Evolutionary conservation across 441 rosid genomes (phyloP), one percentile per base, ranked within the genome.

Genomic region (Adansonia grandidieri): DNA sequence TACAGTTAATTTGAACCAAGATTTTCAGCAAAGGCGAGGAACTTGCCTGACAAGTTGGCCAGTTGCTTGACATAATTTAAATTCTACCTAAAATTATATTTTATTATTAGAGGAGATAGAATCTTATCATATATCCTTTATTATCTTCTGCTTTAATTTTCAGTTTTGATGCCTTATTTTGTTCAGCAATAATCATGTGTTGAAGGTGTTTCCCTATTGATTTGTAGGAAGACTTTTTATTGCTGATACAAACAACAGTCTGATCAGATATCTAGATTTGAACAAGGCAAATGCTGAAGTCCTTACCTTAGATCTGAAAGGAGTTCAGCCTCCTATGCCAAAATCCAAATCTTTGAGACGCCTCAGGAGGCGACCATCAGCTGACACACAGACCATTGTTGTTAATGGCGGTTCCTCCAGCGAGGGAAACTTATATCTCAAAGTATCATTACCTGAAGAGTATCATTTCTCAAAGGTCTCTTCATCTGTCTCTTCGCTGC

Each of bases 391-490:
- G 86, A 89, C 87, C 48, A 81, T 92, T 51, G 83, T 79, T 71
- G 89, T 88, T 60, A 84, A 88, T 75, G 87, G 94, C 7, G 81
- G 87, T 77, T 89, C 93, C 20, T 87, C 97, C 74, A 82, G 71
- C 0, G 91, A 90, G 80, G 98, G 97, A 66, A 88, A 88, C 76
- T 83, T 94, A 58, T 74, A 56, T 81, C 82, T 96, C 72, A 84
- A 88, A 82, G 87, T 96, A 80, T 91, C 95, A 79, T 73, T 92
- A 73, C 97, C 95, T 15, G 87, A 85, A 69, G 97, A 84, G 24
- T 96, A 89, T 86, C 98, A 91, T 86, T 96, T 93, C 92, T 96
- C 99, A 11, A 92, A 92, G 94, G 99, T 96, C 57, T 37, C 37
- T 32, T 50, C 78, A 71, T 28, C 64, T 65, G 24, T 6, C 62